phyloP scores from a whole-genome alignment of 495 filamentous ascomycete genomes.

The Aspergillus conjunctus region DNA sequence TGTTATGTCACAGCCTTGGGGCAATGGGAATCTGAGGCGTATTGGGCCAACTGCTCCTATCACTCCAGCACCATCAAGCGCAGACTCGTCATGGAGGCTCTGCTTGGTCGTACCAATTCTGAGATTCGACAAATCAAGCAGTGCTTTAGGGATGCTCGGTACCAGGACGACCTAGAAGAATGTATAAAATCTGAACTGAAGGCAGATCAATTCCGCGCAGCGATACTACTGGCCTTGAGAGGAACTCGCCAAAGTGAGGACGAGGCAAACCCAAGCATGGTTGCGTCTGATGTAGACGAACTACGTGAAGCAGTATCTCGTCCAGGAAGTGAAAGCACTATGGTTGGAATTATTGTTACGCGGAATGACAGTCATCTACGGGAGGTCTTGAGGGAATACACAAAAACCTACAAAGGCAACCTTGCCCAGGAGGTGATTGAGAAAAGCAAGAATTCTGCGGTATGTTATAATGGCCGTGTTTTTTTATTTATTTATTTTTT shows the following conservation, averaged over 20 bases:
- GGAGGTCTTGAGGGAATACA: constrained; percentile 75
- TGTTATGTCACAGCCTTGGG: constrained; percentile 89
- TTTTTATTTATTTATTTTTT: too few relatives aligned
- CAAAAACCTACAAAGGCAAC: constrained; percentile 68
- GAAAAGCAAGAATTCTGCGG: constrained; percentile 87
- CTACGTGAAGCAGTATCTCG: constrained; percentile 68
- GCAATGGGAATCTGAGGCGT: constrained; percentile 89
- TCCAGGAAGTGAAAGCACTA: constrained; percentile 83
- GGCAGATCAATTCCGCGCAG: constrained; percentile 91
- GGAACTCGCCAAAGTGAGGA: constrained; percentile 79
- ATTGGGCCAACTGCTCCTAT: constrained; percentile 99
- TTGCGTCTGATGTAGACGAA: constrained; percentile 70
- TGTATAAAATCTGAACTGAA: constrained; percentile 92
- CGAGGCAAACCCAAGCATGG: constrained; percentile 56
- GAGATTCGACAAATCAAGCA: constrained; percentile 91
- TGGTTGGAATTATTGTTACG: constrained; percentile 82
- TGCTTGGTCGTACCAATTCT: constrained; percentile 86
- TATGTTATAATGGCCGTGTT: constrained; percentile 61
- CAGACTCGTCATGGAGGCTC: constrained; percentile 86
- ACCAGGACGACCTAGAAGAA: constrained; percentile 72
- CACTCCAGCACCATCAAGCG: constrained; percentile 80
- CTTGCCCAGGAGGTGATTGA: constrained; percentile 84
- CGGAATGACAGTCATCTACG: constrained; percentile 78
- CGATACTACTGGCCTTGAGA: constrained; percentile 79
- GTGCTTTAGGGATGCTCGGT: constrained; percentile 88